phyloP scores from a whole-genome alignment of 768 basidiomycete species.

The Amanita pallidorosea region DNA sequence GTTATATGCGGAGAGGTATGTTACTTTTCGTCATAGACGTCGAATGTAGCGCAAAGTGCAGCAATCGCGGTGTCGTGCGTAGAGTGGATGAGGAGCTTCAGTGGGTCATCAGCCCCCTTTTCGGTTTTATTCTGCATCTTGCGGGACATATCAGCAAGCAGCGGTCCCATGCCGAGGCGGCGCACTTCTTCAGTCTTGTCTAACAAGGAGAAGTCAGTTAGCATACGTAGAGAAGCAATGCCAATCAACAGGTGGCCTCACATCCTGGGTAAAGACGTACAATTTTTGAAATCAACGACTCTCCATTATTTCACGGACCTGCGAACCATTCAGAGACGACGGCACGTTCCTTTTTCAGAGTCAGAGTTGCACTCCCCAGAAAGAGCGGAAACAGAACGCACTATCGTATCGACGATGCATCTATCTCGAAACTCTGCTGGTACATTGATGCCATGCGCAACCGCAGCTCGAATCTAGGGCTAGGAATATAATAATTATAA shows the following conservation, averaged over 20 bases:
- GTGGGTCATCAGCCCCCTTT: conserved; percentile 30
- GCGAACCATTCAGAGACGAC: too few relatives aligned
- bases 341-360: too few relatives aligned
- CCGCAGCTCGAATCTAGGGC: conserved; percentile 31
- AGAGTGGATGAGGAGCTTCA: conserved; percentile 58
- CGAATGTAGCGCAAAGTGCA: conserved; percentile 50
- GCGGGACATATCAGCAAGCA: conserved; percentile 51
- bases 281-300: too few relatives aligned
- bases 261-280: too few relatives aligned
- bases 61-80: conserved; percentile 70
- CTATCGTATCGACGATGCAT: conserved; percentile 45
- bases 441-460: conserved; percentile 60
- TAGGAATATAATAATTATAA: too few relatives aligned
- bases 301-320: too few relatives aligned
- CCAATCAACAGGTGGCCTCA: too few relatives aligned
- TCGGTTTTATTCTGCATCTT: conserved; percentile 53
- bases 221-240: too few relatives aligned
- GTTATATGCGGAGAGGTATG: conserved; percentile 7
- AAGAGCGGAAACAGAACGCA: conserved; percentile 15
- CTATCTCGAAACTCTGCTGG: conserved; percentile 67
- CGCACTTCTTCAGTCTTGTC: conserved; percentile 70
- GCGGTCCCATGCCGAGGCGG: conserved; percentile 65
- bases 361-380: too few relatives aligned
- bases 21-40: conserved; percentile 63
- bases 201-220: conserved; percentile 12